These are phyloP conservation scores for Aspergillus candidus DNA, from an alignment of 2,329 filamentous ascomycete species.

Conservation along the genomic window DNA sequence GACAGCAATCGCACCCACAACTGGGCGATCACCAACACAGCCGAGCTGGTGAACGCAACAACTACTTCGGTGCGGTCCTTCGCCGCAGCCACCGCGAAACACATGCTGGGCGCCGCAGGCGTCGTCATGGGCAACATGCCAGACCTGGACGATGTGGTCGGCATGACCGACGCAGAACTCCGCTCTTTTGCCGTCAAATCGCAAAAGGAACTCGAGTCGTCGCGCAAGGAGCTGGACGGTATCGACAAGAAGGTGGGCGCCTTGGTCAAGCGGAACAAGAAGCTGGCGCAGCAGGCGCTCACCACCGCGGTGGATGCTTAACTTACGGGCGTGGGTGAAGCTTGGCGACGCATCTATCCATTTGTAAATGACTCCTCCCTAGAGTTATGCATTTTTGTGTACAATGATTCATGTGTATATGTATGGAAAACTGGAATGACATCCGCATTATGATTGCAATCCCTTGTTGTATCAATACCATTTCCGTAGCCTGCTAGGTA, in stretches of 20 bases:
- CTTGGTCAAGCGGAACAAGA: constrained; percentile 39
- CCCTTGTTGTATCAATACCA: too few species aligned
- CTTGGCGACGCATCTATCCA: too few species aligned
- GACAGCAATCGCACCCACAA: constrained; percentile 34
- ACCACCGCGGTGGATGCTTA: constrained; percentile 20
- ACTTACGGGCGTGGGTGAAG: not conserved
- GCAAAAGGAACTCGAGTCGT: constrained; percentile 62
- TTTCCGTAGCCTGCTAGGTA: too few species aligned
- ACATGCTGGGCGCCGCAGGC: constrained; percentile 30
- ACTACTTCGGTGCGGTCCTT: constrained; percentile 31
- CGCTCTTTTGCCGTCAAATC: constrained; percentile 35
- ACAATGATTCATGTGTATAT: too few species aligned
- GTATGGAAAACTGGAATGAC: too few species aligned
- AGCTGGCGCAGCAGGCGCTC: constrained; percentile 38
- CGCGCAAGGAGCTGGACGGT: constrained; percentile 60
- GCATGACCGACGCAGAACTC: constrained; percentile 38
- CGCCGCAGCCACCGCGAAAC: constrained; percentile 32
- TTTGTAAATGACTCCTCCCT: not conserved
- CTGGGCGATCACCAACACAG: constrained; percentile 33
- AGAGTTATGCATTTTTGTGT: too few species aligned
- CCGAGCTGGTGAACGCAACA: constrained; percentile 31
- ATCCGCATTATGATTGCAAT: too few species aligned
- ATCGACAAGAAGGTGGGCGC: constrained; percentile 40
- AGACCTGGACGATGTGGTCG: constrained; percentile 37
- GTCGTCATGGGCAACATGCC: constrained; percentile 27